phyloP scores from a whole-genome alignment of 257 asterid genomes.

The Paulownia fortunei region DNA sequence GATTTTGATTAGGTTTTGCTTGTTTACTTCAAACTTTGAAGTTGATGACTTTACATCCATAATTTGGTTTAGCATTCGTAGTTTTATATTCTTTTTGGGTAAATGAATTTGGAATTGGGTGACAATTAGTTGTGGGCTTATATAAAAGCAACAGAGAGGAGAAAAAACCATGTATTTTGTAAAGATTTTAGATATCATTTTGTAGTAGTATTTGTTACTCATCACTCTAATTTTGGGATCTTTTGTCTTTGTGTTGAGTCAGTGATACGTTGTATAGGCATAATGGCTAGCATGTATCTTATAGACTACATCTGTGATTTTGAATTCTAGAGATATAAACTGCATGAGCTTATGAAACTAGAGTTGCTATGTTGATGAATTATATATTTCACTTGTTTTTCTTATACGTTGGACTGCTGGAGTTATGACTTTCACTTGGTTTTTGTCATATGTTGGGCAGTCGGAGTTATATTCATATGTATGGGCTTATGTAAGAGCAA shows the following conservation, averaged over 20 bases:
- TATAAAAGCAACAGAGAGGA: background rate
- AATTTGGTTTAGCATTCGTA: background rate
- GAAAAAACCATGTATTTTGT: background rate
- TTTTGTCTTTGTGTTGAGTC: background rate
- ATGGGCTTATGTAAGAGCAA: slow-evolving; percentile 1
- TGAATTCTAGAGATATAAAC: background rate
- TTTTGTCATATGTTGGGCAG: background rate
- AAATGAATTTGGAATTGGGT: background rate
- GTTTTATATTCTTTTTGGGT: background rate
- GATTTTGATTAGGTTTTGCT: background rate
- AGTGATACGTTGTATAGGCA: background rate
- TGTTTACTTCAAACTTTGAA: background rate
- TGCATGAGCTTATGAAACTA: background rate
- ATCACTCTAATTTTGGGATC: background rate
- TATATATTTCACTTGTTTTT: background rate
- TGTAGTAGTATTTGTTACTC: background rate
- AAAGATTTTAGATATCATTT: background rate
- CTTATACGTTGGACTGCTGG: background rate
- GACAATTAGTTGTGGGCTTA: background rate
- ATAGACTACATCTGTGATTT: background rate
- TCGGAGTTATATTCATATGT: background rate
- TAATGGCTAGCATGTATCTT: background rate
- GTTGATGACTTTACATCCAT: background rate
- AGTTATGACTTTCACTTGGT: background rate
- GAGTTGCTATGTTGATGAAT: background rate